Conservation (phyloP, 371 early-diverging fungal genomes). For the Apophysomyces variabilis region DNA sequence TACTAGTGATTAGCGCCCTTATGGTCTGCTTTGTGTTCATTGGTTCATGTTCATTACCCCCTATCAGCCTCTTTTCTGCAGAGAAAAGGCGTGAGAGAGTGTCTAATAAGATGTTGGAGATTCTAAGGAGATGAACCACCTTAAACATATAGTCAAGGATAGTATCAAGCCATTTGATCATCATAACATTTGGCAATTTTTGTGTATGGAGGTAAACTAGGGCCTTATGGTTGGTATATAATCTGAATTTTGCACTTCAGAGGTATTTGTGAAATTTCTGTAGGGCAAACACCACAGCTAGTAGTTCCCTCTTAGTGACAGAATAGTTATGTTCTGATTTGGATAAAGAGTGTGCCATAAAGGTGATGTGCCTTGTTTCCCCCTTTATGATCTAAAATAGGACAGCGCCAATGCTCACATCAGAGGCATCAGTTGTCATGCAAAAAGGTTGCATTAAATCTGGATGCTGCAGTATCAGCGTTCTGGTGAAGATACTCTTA, state of each 20-base stretch:
- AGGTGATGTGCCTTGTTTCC: constrained; percentile 22
- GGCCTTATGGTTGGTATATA: constrained; percentile 27
- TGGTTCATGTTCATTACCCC: constrained; percentile 12
- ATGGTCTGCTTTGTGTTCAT: neutral
- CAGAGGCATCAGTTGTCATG: constrained; percentile 50
- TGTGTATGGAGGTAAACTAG: constrained; percentile 27
- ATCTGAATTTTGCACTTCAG: constrained; percentile 27
- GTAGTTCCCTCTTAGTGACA: constrained; percentile 19
- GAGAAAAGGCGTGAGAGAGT: constrained; percentile 24
- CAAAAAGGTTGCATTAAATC: constrained; percentile 32
- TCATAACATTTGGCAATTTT: constrained; percentile 22
- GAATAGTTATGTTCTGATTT: constrained; percentile 20
- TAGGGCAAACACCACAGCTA: constrained; percentile 28
- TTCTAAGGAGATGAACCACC: constrained; percentile 26
- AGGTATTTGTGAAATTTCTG: constrained; percentile 38
- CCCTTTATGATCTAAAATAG: constrained; percentile 28
- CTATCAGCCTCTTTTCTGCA: constrained; percentile 22
- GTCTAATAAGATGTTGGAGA: constrained; percentile 26
- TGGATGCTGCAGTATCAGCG: no score
- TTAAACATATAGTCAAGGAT: constrained; percentile 29
- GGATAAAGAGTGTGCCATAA: constrained; percentile 18
- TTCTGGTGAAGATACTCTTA: no score
- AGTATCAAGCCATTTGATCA: constrained; percentile 28
- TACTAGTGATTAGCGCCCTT: neutral
- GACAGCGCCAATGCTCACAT: constrained; percentile 40